Conservation (phyloP, 202 grass and related monocot species). For the Panicum virgatum region DNA sequence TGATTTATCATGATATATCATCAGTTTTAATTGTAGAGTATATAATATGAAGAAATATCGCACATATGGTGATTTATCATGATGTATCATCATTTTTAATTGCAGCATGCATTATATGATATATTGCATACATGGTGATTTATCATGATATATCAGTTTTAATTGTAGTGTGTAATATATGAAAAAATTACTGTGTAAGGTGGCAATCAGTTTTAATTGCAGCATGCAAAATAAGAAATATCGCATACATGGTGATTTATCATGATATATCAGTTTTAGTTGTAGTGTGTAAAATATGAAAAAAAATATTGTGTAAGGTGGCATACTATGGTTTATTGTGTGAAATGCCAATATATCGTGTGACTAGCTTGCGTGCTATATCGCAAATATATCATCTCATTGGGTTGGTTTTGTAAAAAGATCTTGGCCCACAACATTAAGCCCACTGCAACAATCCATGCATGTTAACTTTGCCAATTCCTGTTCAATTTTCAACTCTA, state of each 20-base stretch:
- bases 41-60: background rate
- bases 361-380: too few relatives aligned
- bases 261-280: too few relatives aligned
- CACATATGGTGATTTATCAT: background rate
- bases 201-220: background rate
- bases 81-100: background rate
- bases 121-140: background rate
- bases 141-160: too few relatives aligned
- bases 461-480: background rate
- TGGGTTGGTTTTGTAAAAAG: background rate
- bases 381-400: background rate
- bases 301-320: too few relatives aligned
- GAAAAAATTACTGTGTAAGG: too few relatives aligned
- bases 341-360: too few relatives aligned
- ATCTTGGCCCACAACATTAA: constrained; percentile 12
- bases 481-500: background rate
- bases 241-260: too few relatives aligned
- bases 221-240: background rate
- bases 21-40: background rate
- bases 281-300: too few relatives aligned
- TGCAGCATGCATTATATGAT: background rate
- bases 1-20: background rate
- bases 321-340: too few relatives aligned
- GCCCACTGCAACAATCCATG: background rate
- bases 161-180: too few relatives aligned